phyloP scores from a whole-genome alignment of 768 basidiomycete species.

The Leccinum arenicola region DNA sequence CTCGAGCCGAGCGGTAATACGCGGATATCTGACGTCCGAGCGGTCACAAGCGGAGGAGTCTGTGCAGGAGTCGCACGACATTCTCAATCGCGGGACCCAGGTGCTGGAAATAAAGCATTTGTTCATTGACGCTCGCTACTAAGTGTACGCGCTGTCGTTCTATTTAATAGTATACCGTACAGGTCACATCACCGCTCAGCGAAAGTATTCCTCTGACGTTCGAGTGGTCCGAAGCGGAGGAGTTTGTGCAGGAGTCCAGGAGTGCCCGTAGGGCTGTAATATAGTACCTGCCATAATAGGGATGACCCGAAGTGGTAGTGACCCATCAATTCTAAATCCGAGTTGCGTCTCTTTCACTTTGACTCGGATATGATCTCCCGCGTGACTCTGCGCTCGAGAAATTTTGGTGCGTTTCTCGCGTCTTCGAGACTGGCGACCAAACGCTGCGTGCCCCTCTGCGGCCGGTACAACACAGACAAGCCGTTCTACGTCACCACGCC shows the following conservation, averaged over 20 bases:
- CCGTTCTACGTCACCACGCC: constrained; percentile 89
- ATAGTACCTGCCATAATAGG: no score
- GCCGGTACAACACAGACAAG: constrained; percentile 34
- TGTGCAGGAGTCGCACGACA: constrained; percentile 56
- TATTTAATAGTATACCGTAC: constrained; percentile 10
- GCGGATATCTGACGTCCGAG: constrained; percentile 45
- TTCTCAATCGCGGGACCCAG: constrained; percentile 38
- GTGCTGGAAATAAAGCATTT: constrained; percentile 26
- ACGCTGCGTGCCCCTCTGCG: not conserved
- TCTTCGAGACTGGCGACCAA: not conserved
- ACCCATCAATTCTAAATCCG: no score
- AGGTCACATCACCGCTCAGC: constrained; percentile 22
- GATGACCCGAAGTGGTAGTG: no score
- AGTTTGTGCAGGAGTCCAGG: no score
- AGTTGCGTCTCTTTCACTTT: not conserved
- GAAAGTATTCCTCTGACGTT: no score
- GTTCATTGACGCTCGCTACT: constrained; percentile 7
- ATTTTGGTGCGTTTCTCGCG: not conserved
- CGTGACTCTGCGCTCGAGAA: constrained; percentile 1
- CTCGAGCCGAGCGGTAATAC: constrained; percentile 1
- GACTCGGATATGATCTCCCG: constrained; percentile 3
- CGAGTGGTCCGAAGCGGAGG: no score
- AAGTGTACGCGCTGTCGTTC: not conserved
- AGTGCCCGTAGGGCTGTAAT: no score
- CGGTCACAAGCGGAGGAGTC: constrained; percentile 64